These are phyloP conservation scores for Cerioporus squamosus DNA, from an alignment of 1,284 basidiomycete species.

Conservation along the genomic window DNA sequence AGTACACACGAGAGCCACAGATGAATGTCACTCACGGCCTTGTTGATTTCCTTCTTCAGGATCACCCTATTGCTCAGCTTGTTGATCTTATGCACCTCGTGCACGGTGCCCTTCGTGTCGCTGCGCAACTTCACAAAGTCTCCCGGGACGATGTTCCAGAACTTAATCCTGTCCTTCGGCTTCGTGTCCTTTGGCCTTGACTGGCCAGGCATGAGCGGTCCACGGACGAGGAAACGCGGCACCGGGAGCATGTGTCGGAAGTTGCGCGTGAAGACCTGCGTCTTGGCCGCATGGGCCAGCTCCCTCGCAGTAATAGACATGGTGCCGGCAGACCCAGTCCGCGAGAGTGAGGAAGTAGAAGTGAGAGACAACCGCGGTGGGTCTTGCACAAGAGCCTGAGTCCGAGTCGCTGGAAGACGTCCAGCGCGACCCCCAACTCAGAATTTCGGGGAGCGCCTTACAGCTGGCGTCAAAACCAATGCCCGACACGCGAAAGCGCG, in stretches of 20 bases:
- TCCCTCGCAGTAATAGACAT: slow-evolving; percentile 17
- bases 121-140: slow-evolving; percentile 75
- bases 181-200: slow-evolving; percentile 53
- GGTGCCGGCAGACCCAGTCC: background rate
- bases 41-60: slow-evolving; percentile 54
- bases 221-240: slow-evolving; percentile 45
- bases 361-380: background rate
- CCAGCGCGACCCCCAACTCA: slow-evolving; percentile 15
- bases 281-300: slow-evolving; percentile 19
- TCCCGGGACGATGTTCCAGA: slow-evolving; percentile 86
- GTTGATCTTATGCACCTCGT: slow-evolving; percentile 76
- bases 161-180: slow-evolving; percentile 74
- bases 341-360: background rate
- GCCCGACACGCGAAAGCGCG: too few relatives aligned
- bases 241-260: slow-evolving; percentile 67
- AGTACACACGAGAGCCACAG: background rate
- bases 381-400: slow-evolving; percentile 5
- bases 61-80: slow-evolving; percentile 72
- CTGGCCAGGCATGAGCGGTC: slow-evolving; percentile 34
- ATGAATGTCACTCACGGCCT: slow-evolving; percentile 35
- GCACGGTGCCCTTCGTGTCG: slow-evolving; percentile 58
- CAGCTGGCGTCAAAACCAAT: too few relatives aligned
- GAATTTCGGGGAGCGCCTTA: slow-evolving; percentile 19
- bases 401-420: slow-evolving; percentile 4
- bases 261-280: slow-evolving; percentile 56